phyloP scores from a whole-genome alignment of 2,329 filamentous ascomycete species.

The Blumeriella jaapii region DNA sequence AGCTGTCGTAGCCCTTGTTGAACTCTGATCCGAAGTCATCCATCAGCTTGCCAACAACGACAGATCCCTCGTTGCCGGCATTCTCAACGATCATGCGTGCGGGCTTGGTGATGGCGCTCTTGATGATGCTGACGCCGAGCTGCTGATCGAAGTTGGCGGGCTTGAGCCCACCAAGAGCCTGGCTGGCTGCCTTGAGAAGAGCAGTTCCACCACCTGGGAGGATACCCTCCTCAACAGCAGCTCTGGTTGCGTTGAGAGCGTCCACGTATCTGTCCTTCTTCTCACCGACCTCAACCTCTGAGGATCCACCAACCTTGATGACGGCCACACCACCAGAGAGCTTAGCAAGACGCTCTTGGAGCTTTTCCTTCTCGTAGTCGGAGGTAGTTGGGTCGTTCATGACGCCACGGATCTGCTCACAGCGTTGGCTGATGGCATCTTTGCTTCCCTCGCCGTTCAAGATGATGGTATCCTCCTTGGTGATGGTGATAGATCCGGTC shows the following conservation, averaged over 20 bases:
- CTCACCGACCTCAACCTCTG: constrained; percentile 97
- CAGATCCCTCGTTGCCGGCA: constrained; percentile 87
- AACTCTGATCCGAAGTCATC: constrained; percentile 88
- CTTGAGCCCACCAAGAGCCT: constrained; percentile 76
- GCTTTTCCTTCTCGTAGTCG: constrained; percentile 99
- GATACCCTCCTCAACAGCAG: constrained; percentile 97
- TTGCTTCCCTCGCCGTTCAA: constrained; percentile 95
- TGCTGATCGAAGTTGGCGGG: constrained; percentile 96
- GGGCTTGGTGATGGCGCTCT: constrained; percentile 93
- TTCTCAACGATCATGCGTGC: constrained; percentile 96
- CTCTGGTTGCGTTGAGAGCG: constrained; percentile 93
- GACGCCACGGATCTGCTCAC: constrained; percentile 97
- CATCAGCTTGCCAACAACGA: constrained; percentile 94
- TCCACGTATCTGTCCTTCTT: constrained; percentile 99
- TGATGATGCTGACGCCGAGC: constrained; percentile 93
- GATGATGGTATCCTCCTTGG: constrained; percentile 99
- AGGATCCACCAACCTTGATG: constrained; percentile 96
- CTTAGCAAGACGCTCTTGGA: constrained; percentile 98
- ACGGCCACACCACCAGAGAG: constrained; percentile 97
- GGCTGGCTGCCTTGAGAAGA: constrained; percentile 89
- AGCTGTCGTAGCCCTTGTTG: constrained; percentile 95
- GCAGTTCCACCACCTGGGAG: constrained; percentile 97
- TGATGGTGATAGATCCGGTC: constrained; percentile 97
- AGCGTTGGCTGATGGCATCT: constrained; percentile 85
- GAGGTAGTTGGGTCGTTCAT: constrained; percentile 89